Percentiles rank a stretch among this genome's conserved stretches.
These are phyloP conservation scores for Yarrowia porcina DNA, from an alignment of 805 yeast species.

Conservation along the genomic window DNA sequence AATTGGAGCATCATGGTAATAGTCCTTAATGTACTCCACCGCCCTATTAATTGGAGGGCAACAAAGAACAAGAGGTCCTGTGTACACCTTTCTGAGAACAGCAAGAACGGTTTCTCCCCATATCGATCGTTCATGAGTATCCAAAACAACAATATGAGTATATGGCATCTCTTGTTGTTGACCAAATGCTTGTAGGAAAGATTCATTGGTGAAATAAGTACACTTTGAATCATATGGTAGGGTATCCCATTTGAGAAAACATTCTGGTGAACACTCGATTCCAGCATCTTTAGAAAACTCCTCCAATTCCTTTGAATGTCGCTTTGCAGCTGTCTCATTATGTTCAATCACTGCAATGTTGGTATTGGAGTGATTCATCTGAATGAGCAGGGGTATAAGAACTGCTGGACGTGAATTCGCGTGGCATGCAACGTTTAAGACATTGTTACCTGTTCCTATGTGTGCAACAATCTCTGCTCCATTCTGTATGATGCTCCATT, in stretches of 20 bases:
- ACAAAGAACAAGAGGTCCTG: not conserved
- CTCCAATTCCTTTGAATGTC: not conserved
- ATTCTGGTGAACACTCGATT: not conserved
- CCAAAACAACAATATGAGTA: not conserved
- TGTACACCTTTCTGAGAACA: not conserved
- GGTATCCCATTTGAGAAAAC: not conserved
- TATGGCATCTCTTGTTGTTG: conserved; percentile 5
- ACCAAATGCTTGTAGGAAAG: not conserved
- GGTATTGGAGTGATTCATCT: not conserved
- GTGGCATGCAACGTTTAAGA: not conserved
- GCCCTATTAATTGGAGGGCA: not conserved
- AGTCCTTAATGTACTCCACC: not conserved
- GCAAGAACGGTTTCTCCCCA: conserved; percentile 3
- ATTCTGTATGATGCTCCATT: conserved; percentile 21
- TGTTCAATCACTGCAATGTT: conserved; percentile 3
- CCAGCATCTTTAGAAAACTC: not conserved
- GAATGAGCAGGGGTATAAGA: not conserved
- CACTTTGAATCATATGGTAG: not conserved
- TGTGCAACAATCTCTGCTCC: not conserved
- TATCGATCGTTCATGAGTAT: not conserved
- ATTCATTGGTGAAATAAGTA: not conserved
- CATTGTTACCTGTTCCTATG: not conserved
- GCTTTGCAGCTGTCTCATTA: not conserved
- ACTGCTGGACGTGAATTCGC: not conserved
- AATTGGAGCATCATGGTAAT: not conserved